Conservation (phyloP, 192 early-diverging fungal genomes). For the Entomortierella parvispora region DNA sequence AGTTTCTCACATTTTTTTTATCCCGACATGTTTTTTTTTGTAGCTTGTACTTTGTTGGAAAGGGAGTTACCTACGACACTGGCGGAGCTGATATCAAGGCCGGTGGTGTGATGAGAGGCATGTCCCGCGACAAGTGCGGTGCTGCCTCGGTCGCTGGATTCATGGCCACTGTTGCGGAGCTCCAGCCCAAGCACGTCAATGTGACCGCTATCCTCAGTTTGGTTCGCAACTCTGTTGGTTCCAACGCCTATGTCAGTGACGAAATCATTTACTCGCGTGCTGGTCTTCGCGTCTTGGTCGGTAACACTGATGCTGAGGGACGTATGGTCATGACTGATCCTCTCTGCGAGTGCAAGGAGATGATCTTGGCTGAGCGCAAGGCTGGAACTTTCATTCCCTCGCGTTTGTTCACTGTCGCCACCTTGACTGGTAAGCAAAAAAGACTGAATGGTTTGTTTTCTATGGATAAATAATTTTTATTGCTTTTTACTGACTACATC, state of each 20-base stretch:
- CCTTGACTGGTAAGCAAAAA: constrained; percentile 81
- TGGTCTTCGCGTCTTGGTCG: constrained; percentile 80
- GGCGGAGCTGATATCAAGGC: constrained; percentile 90
- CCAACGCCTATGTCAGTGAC: constrained; percentile 84
- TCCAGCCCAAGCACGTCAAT: constrained; percentile 73
- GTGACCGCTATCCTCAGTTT: constrained; percentile 79
- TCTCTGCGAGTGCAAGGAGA: constrained; percentile 78
- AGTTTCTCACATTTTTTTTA: too few species aligned
- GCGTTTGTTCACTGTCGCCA: constrained; percentile 84
- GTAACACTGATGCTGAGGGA: constrained; percentile 93
- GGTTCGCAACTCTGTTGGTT: constrained; percentile 86
- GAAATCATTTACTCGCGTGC: constrained; percentile 82
- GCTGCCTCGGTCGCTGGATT: constrained; percentile 87
- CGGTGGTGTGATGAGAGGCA: constrained; percentile 84
- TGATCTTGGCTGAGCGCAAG: constrained; percentile 67
- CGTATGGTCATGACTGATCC: constrained; percentile 90
- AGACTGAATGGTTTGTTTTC: neutral
- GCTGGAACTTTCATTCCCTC: constrained; percentile 51
- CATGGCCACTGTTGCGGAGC: constrained; percentile 72
- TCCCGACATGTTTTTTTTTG: constrained; percentile 11
- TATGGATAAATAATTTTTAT: neutral
- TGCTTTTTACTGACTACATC: too few species aligned
- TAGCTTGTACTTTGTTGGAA: constrained; percentile 86
- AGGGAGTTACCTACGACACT: constrained; percentile 93
- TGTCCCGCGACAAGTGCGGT: constrained; percentile 93